phyloP scores from a whole-genome alignment of 345 rosid genomes.

The Eucalyptus sideroxylon region DNA sequence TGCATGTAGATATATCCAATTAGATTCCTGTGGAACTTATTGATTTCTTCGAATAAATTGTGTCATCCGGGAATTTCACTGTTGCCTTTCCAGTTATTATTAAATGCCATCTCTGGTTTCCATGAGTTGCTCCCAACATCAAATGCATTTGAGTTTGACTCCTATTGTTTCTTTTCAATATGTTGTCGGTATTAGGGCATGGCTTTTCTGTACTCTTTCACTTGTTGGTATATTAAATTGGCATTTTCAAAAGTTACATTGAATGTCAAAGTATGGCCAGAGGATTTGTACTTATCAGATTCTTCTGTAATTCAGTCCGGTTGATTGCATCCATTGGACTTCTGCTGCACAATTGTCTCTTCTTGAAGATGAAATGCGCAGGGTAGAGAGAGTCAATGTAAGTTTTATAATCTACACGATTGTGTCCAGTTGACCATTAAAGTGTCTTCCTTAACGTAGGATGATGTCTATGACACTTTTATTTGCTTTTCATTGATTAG shows the following conservation, averaged over 20 bases:
- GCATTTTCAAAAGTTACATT: background rate
- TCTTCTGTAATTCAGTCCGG: slow-evolving; percentile 59
- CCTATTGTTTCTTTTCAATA: background rate
- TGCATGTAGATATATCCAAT: background rate
- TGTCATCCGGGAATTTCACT: background rate
- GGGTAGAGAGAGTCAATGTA: slow-evolving; percentile 96
- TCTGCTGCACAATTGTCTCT: slow-evolving; percentile 87
- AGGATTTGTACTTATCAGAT: background rate
- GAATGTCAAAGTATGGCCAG: background rate
- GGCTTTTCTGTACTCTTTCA: background rate
- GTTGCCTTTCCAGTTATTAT: background rate
- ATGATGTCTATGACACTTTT: background rate
- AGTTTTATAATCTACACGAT: background rate
- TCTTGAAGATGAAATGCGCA: slow-evolving; percentile 96
- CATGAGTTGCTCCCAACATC: background rate
- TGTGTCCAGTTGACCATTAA: background rate
- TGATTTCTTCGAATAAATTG: background rate
- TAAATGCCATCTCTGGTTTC: background rate
- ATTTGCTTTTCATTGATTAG: background rate
- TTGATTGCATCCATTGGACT: slow-evolving; percentile 93
- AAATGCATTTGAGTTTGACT: background rate
- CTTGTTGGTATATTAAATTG: background rate
- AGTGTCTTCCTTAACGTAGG: background rate
- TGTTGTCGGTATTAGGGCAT: background rate
- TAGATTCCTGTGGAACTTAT: background rate